phyloP scores from a whole-genome alignment of 2,329 filamentous ascomycete genomes.

The Sporothrix luriei region DNA sequence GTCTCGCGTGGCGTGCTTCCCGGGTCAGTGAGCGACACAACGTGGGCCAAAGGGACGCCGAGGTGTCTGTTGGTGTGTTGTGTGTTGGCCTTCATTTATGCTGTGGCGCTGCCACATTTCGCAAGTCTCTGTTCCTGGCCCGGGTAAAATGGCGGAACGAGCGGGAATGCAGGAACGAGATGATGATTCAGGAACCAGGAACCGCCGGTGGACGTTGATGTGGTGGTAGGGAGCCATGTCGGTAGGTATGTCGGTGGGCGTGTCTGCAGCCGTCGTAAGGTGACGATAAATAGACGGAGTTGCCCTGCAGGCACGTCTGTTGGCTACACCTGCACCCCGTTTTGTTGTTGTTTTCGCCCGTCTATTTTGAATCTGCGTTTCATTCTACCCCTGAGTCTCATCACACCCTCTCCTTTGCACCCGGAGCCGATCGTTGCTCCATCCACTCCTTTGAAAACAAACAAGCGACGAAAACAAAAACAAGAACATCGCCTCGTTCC shows the following conservation, averaged over 20 bases:
- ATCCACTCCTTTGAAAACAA: conserved; percentile 24
- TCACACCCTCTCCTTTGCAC: conserved; percentile 7
- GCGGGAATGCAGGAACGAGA: background rate
- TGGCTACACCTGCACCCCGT: background rate
- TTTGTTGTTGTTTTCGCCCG: background rate
- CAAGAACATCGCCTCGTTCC: no score
- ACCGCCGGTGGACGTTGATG: background rate
- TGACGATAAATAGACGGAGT: conserved; percentile 10
- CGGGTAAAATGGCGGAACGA: background rate
- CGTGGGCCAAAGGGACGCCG: background rate
- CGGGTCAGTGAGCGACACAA: background rate
- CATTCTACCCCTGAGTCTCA: background rate
- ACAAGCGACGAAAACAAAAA: background rate
- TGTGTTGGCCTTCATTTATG: conserved; percentile 7
- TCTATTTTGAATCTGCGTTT: conserved; percentile 2
- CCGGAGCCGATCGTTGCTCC: conserved; percentile 18
- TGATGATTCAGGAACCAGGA: conserved; percentile 11
- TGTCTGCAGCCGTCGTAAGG: background rate
- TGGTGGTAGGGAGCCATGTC: background rate
- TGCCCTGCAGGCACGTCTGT: background rate
- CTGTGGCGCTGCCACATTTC: background rate
- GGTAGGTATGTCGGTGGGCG: background rate
- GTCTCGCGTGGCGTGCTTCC: conserved; percentile 22
- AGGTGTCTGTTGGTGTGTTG: background rate
- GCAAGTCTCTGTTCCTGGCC: conserved; percentile 16